Evolutionary conservation across 2,329 filamentous ascomycete species (phyloP).

Genomic region (Exophiala sp.): DNA sequence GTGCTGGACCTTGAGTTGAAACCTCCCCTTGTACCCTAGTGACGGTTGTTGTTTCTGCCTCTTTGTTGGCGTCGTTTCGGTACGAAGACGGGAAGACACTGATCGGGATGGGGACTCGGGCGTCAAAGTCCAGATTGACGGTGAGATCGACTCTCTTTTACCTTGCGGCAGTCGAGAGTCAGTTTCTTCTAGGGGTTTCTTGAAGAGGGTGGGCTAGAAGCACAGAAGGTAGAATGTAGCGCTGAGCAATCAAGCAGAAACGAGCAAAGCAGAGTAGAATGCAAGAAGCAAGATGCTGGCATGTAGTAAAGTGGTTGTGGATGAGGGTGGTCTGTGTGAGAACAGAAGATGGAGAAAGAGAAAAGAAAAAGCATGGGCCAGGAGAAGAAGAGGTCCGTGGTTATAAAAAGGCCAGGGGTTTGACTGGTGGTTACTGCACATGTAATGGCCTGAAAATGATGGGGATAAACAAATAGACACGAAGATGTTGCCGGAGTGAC

Average conservation of each 20-base stretch:
- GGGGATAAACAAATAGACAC: too few relatives aligned
- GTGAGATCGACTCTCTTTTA: constrained; percentile 29
- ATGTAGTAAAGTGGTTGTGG: too few relatives aligned
- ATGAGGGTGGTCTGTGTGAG: too few relatives aligned
- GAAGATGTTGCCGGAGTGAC: too few relatives aligned
- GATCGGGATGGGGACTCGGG: constrained; percentile 97
- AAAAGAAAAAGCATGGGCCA: too few relatives aligned
- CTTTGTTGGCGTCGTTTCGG: constrained; percentile 65
- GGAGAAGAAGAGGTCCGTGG: too few relatives aligned
- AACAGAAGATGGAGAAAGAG: too few relatives aligned
- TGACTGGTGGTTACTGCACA: too few relatives aligned
- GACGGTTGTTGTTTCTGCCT: constrained; percentile 48
- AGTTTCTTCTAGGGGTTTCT: constrained; percentile 4
- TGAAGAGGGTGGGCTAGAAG: too few relatives aligned
- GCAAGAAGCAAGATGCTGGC: not conserved
- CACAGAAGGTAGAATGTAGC: constrained; percentile 20
- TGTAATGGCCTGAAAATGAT: too few relatives aligned
- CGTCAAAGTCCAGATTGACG: constrained; percentile 33
- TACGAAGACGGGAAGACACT: constrained; percentile 99
- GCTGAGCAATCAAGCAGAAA: too few relatives aligned
- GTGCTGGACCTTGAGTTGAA: constrained; percentile 66
- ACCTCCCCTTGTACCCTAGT: constrained; percentile 88
- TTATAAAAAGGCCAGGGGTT: too few relatives aligned
- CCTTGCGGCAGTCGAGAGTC: constrained; percentile 32
- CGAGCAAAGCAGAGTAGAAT: not conserved